Percentiles rank a stretch among this genome's conserved stretches.
These are phyloP conservation scores for Claviceps digitariae DNA, from an alignment of 2,329 filamentous ascomycete genomes.

Conservation along the genomic window DNA sequence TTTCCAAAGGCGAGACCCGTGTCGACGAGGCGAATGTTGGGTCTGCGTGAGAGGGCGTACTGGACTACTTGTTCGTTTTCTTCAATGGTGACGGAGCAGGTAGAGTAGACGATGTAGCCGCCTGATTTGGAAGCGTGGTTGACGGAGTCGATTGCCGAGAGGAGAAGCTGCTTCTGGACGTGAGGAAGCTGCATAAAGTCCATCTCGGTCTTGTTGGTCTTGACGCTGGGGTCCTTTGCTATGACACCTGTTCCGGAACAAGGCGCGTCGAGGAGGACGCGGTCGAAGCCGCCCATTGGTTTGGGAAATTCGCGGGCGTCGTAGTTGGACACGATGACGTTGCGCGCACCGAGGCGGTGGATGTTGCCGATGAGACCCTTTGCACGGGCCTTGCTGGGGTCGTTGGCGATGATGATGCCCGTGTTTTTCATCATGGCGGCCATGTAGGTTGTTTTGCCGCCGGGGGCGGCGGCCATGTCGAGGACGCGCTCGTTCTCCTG, in stretches of 20 bases:
- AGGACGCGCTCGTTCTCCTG: conserved; percentile 86
- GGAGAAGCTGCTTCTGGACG: conserved; percentile 83
- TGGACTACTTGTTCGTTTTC: conserved; percentile 85
- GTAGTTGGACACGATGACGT: conserved; percentile 91
- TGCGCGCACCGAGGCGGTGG: conserved; percentile 83
- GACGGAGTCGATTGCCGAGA: conserved; percentile 88
- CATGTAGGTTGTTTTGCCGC: conserved; percentile 36
- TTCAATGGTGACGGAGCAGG: conserved; percentile 86
- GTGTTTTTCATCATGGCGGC: conserved; percentile 65
- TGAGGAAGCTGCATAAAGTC: conserved; percentile 92
- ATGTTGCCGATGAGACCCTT: conserved; percentile 98
- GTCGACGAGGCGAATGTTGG: conserved; percentile 87
- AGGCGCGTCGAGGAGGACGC: conserved; percentile 85
- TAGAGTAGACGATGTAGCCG: conserved; percentile 93
- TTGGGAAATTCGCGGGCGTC: conserved; percentile 88
- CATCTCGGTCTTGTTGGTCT: conserved; percentile 94
- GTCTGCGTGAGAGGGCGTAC: conserved; percentile 80
- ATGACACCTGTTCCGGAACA: conserved; percentile 97
- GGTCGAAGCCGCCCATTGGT: conserved; percentile 90
- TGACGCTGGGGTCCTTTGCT: conserved; percentile 89
- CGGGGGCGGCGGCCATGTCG: conserved; percentile 36
- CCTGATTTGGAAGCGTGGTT: conserved; percentile 86
- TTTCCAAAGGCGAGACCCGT: conserved; percentile 83
- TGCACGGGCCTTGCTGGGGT: conserved; percentile 81
- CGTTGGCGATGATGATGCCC: conserved; percentile 89